Evolutionary conservation across 176 grass and related monocot species (phyloP).

Genomic region (Avena eriantha): DNA sequence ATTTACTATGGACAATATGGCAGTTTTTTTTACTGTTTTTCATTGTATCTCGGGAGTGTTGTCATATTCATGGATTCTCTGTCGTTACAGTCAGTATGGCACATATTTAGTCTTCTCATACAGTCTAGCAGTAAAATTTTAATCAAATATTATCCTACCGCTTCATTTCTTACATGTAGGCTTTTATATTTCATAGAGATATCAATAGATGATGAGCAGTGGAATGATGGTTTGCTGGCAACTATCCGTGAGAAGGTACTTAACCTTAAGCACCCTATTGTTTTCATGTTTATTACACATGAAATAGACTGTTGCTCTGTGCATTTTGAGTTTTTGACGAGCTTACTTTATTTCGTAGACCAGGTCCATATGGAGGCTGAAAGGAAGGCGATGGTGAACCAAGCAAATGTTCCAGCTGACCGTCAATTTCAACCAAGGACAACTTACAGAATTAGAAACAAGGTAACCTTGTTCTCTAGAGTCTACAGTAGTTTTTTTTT

Average conservation of each 20-base stretch:
- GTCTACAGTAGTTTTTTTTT: background rate
- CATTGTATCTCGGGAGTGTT: background rate
- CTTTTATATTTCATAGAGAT: constrained; percentile 68
- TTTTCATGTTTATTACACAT: constrained; percentile 15
- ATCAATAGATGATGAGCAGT: constrained; percentile 74
- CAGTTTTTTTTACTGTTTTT: background rate
- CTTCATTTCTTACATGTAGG: background rate
- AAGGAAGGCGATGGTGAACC: constrained; percentile 70
- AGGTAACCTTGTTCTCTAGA: constrained; percentile 53
- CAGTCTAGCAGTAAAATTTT: constrained; percentile 36
- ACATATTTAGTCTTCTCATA: constrained; percentile 33
- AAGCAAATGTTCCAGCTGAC: constrained; percentile 65
- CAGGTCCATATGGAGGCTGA: constrained; percentile 99
- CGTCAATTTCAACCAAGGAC: constrained; percentile 59
- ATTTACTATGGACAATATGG: background rate
- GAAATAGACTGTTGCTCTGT: background rate
- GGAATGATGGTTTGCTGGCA: constrained; percentile 96
- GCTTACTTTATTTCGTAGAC: constrained; percentile 48
- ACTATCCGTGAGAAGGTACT: constrained; percentile 94
- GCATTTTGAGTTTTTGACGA: constrained; percentile 37
- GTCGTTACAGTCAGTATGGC: constrained; percentile 25
- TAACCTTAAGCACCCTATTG: constrained; percentile 3
- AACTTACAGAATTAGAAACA: constrained; percentile 87
- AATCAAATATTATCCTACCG: constrained; percentile 8
- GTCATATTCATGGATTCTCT: constrained; percentile 12